Evolutionary conservation across 1,284 basidiomycete genomes (phyloP).

Genomic region (Pseudozyma sp.): DNA sequence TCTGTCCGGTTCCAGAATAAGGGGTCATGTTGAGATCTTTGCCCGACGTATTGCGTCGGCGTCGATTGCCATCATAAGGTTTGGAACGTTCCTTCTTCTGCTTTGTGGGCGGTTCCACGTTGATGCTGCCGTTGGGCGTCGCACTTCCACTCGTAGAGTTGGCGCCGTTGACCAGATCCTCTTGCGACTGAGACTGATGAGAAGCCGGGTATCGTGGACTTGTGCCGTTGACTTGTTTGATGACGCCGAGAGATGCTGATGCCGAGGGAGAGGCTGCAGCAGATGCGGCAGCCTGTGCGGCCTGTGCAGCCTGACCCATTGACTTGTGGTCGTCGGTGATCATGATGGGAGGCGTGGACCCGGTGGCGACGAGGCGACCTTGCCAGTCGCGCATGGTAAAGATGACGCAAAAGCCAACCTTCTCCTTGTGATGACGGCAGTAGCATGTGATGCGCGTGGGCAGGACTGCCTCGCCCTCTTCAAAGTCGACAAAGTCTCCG

Average conservation of each 20-base stretch:
- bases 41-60: conserved; percentile 47
- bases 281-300: conserved; percentile 34
- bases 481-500: conserved; percentile 88
- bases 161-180: conserved; percentile 11
- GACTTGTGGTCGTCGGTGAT: conserved; percentile 94
- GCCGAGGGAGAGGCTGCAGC: conserved; percentile 30
- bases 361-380: conserved; percentile 84
- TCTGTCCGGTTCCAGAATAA: conserved; percentile 42
- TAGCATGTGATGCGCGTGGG: conserved; percentile 98
- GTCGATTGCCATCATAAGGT: conserved; percentile 57
- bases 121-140: conserved; percentile 39
- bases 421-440: conserved; percentile 97
- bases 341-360: conserved; percentile 88
- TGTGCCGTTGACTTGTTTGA: conserved; percentile 41
- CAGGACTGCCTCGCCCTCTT: conserved; percentile 84
- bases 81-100: conserved; percentile 54
- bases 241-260: conserved; percentile 25
- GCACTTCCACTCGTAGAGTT: conserved; percentile 32
- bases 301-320: conserved; percentile 72
- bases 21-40: conserved; percentile 55
- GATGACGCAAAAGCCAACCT: conserved; percentile 90
- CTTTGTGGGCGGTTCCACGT: conserved; percentile 18
- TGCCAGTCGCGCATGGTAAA: conserved; percentile 86
- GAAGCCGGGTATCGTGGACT: conserved; percentile 27
- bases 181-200: conserved; percentile 17